A percentile compares a stretch with the other conserved stretches of the same genome.
These are phyloP conservation scores for Triticum monococcum DNA, from an alignment of 176 grass and related monocot genomes.

Conservation along the genomic window DNA sequence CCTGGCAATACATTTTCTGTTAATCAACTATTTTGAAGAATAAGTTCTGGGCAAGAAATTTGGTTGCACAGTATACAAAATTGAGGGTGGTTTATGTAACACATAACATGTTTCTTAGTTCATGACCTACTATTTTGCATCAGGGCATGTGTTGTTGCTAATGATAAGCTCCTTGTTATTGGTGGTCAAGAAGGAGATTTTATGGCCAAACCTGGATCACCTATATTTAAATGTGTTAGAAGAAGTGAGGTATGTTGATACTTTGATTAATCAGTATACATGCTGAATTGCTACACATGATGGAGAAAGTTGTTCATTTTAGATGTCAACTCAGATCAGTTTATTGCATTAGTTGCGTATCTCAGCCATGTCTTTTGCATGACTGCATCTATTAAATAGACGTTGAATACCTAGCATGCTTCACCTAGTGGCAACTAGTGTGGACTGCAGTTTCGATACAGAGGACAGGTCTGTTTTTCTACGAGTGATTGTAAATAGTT, in stretches of 20 bases:
- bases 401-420: background rate
- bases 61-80: conserved; percentile 10
- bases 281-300: background rate
- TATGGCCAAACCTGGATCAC: conserved; percentile 99
- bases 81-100: background rate
- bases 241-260: conserved; percentile 78
- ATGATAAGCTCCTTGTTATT: conserved; percentile 84
- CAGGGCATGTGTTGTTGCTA: conserved; percentile 96
- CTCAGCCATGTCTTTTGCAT: background rate
- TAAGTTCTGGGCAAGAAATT: background rate
- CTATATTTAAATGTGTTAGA: conserved; percentile 97
- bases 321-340: background rate
- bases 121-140: conserved; percentile 14
- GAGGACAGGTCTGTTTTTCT: background rate
- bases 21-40: background rate
- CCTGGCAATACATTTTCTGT: background rate
- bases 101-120: background rate
- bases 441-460: background rate
- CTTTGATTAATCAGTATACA: background rate
- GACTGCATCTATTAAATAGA: background rate
- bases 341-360: background rate
- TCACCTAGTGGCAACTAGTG: background rate
- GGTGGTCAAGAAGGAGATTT: conserved; percentile 99
- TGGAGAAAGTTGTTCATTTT: background rate
- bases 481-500: background rate